Conservation (phyloP, 2,329 filamentous ascomycete genomes). For the Colletotrichum sojae region DNA sequence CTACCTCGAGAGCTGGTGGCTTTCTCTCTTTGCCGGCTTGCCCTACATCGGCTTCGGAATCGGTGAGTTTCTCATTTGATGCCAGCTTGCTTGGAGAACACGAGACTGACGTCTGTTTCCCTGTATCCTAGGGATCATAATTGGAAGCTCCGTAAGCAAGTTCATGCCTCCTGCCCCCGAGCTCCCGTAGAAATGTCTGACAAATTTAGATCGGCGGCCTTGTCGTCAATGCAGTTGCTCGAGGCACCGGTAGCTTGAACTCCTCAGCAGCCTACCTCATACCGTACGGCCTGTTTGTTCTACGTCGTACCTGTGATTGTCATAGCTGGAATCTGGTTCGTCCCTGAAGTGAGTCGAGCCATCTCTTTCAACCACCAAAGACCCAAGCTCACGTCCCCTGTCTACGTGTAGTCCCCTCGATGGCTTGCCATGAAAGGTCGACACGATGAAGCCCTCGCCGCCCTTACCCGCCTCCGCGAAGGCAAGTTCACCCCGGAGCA, state of each 20-base stretch:
- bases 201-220: conserved; percentile 34
- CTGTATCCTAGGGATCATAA: conserved; percentile 40
- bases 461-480: conserved; percentile 45
- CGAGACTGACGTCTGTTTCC: background rate
- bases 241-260: conserved; percentile 47
- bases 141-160: conserved; percentile 45
- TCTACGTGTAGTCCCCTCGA: conserved; percentile 41
- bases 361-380: too few species aligned
- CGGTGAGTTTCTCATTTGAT: conserved; percentile 41
- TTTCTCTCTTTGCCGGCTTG: conserved; percentile 54
- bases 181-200: background rate
- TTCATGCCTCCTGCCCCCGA: background rate
- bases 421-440: conserved; percentile 49
- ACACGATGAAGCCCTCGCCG: conserved; percentile 47
- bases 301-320: conserved; percentile 51
- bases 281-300: conserved; percentile 53
- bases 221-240: conserved; percentile 46
- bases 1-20: conserved; percentile 48
- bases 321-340: conserved; percentile 45
- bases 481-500: conserved; percentile 45
- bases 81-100: too few species aligned
- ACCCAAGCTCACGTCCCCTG: too few species aligned
- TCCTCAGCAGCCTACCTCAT: conserved; percentile 52
- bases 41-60: conserved; percentile 53
- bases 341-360: conserved; percentile 44